Evolutionary conservation across 1,139 yeast species (phyloP), one percentile per base, ranked within the genome.

Genomic region (Zygotorulaspora mrakii): DNA sequence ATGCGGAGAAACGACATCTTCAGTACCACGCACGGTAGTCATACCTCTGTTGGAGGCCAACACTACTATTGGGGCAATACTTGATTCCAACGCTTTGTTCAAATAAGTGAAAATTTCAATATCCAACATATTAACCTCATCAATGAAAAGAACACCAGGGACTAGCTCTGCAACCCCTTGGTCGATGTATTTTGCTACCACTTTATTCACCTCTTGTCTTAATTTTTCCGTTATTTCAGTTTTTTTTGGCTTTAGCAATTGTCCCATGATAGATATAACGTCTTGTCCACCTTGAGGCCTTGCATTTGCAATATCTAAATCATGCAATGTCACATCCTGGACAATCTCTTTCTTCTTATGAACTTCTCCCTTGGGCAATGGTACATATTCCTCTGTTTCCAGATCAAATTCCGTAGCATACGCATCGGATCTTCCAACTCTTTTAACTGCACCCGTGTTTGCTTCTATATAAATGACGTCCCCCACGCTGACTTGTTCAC

Each of bases 261-360:
- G 98, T 31, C 97, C 97, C 98, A 91, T 91, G 95, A 94, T 87
- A 6, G 96, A 87, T 61, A 91, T 75, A 37, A 94, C 95, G 61
- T 91, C 98, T 67, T 94, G 98, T 22, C 98, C 98, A 50, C 98
- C 98, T 67, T 91, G 97, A 10, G 99, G 98, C 57, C 89, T 78
- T 1, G 98, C 89, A 61, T 91, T 91, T 37, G 98, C 98, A 35
- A 87, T 82, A 66, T 91, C 99, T 59, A 91, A 71, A 62, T 91
- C 99, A 61, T 94, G 96, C 53, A 91, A 74, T 1, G 98, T 87
- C 33, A 91, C 96, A 60, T 91, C 98, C 66, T 91, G 99, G 13
- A 94, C 95, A 54, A 91, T 88, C 66, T 91, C 98, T 66, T 91
- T 91, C 76, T 89, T 91, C 67, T 94, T 94, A 69, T 94, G 98